phyloP scores from a whole-genome alignment of 1,284 basidiomycete species.

The Pseudozyma sp. region DNA sequence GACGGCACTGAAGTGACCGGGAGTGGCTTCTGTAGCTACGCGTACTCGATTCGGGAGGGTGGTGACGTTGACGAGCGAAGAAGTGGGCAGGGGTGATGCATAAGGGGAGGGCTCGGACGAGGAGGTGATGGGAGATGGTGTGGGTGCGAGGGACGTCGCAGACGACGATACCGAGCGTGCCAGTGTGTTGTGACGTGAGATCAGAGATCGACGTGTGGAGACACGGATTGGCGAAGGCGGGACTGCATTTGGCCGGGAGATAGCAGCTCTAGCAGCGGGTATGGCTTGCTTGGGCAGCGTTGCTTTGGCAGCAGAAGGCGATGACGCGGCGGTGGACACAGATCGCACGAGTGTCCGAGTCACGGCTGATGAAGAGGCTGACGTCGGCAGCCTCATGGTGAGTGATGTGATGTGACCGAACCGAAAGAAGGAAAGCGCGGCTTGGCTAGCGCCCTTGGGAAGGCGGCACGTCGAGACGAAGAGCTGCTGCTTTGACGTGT shows the following conservation, averaged over 20 bases:
- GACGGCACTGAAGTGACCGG: conserved; percentile 93
- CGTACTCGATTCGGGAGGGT: conserved; percentile 91
- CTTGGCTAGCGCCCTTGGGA: too few species aligned
- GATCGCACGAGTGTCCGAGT: conserved; percentile 18
- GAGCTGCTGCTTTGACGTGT: too few species aligned
- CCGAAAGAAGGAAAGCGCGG: too few species aligned
- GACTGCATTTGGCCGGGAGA: conserved; percentile 1
- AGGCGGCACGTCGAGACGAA: too few species aligned
- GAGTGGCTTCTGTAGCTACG: conserved; percentile 89
- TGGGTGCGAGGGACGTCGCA: conserved; percentile 7
- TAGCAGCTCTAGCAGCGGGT: conserved; percentile 10
- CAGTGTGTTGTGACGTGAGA: conserved; percentile 22
- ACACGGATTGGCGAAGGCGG: conserved; percentile 2
- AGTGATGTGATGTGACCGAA: too few species aligned
- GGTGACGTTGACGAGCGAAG: conserved; percentile 73
- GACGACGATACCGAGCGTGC: conserved; percentile 38
- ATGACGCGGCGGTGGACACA: conserved; percentile 17
- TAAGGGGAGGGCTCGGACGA: conserved; percentile 29
- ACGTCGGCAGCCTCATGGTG: conserved; percentile 26
- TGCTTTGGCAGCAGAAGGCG: conserved; percentile 8
- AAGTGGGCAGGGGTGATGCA: conserved; percentile 38
- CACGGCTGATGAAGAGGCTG: conserved; percentile 11
- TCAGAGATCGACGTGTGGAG: conserved; percentile 11
- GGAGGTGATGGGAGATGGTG: conserved; percentile 9
- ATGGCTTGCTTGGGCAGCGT: conserved; percentile 12